These are phyloP conservation scores for Botrytis pseudocinerea DNA, from an alignment of 2,329 filamentous ascomycete genomes.

Conservation along the genomic window DNA sequence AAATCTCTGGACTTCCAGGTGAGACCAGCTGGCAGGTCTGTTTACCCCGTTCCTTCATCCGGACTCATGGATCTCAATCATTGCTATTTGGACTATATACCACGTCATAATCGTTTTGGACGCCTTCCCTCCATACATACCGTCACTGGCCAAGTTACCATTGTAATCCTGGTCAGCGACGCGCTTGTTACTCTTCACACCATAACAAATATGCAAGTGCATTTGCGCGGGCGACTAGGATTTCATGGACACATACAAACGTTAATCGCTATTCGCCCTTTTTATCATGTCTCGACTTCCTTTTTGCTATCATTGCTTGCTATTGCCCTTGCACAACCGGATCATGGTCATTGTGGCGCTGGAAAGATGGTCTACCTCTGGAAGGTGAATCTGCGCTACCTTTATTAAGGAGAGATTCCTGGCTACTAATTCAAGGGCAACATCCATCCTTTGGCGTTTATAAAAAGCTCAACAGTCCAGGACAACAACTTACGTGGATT, in stretches of 20 bases:
- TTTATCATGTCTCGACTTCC: conserved; percentile 39
- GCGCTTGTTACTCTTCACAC: conserved; percentile 35
- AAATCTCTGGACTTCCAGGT: conserved; percentile 92
- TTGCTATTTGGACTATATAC: conserved; percentile 43
- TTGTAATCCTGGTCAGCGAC: conserved; percentile 39
- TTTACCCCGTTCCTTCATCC: conserved; percentile 61
- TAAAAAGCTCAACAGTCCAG: conserved; percentile 37
- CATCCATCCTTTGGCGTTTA: conserved; percentile 37
- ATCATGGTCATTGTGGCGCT: conserved; percentile 35
- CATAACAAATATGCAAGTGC: conserved; percentile 41
- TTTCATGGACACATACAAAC: conserved; percentile 34
- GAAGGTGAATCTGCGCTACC: conserved; percentile 36
- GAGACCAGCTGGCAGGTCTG: conserved; percentile 99
- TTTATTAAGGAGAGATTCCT: conserved; percentile 34
- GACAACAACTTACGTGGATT: conserved; percentile 72
- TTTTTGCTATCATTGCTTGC: conserved; percentile 38
- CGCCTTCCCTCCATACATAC: conserved; percentile 38
- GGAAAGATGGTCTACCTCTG: conserved; percentile 35
- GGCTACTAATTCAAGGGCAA: conserved; percentile 39
- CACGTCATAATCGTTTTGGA: conserved; percentile 37
- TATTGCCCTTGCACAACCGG: conserved; percentile 35
- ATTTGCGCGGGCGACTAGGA: conserved; percentile 41
- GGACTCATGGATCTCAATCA: conserved; percentile 43
- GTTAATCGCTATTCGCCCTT: conserved; percentile 37
- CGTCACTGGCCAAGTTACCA: conserved; percentile 34